phyloP scores from a whole-genome alignment of 257 asterid genomes.

The Jacaranda mimosifolia region DNA sequence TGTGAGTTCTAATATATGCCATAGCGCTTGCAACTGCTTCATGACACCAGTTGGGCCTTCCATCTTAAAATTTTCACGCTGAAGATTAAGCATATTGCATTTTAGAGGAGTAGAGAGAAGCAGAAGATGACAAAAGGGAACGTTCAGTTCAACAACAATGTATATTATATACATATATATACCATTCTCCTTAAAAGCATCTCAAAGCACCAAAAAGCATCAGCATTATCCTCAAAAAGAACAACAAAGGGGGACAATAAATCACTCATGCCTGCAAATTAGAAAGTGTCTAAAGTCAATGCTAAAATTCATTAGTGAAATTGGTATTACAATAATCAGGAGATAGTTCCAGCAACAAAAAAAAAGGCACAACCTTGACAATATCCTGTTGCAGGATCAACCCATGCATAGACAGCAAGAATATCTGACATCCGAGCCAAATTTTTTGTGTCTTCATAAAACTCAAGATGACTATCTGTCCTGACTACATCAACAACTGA shows the following conservation, averaged over 20 bases:
- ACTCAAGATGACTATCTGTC: slow-evolving; percentile 95
- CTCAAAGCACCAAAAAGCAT: slow-evolving; percentile 99
- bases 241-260: slow-evolving; percentile 95
- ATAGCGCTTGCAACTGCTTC: slow-evolving; percentile 94
- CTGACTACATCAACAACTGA: slow-evolving; percentile 98
- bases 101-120: slow-evolving; percentile 38
- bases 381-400: slow-evolving; percentile 97
- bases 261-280: slow-evolving; percentile 91
- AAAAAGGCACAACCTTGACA: slow-evolving; percentile 78
- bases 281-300: slow-evolving; percentile 39
- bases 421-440: slow-evolving; percentile 99
- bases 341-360: slow-evolving; percentile 29
- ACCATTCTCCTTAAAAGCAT: slow-evolving; percentile 98
- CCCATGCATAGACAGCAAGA: slow-evolving; percentile 99
- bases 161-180: slow-evolving; percentile 14
- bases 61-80: slow-evolving; percentile 95
- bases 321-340: slow-evolving; percentile 27
- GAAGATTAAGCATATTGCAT: slow-evolving; percentile 30
- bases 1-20: slow-evolving; percentile 92
- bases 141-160: neutral
- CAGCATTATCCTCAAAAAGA: slow-evolving; percentile 96
- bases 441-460: slow-evolving; percentile 87
- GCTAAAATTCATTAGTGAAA: slow-evolving; percentile 16
- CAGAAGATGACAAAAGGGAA: slow-evolving; percentile 23
- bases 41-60: slow-evolving; percentile 98